Evolutionary conservation across 306 rosid species (phyloP), one percentile per base, ranked within the genome.

Genomic region (Cucumis cinereus): DNA sequence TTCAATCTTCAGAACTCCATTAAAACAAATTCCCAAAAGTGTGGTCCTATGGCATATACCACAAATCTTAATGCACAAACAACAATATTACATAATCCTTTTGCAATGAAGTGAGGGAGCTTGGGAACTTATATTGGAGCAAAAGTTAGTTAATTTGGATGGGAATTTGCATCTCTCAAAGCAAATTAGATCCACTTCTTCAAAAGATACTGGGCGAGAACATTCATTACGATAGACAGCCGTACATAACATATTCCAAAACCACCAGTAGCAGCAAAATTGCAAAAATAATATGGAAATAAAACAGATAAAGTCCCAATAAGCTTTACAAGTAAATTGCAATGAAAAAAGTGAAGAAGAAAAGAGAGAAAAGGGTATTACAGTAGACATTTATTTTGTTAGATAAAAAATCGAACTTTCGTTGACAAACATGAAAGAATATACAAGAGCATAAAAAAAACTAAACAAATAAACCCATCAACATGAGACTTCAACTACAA

Each of bases 11-110:
- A 38, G 64, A 77, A 85, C 85, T 56, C 81, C 85, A 41, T 16
- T 36, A 47, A 57, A 47, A 77, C 67, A 79, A 47, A 50, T 70
- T 23, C 75, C 77, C 79, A 81, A 63, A 23, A 63, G 43, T 35
- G 73, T 81, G 81, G 79, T 82, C 77, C 75, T 35, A 74, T 78
- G 81, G 77, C 77, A 67, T 38, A 71, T 75, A 84, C 84, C 82
- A 83, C 57, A 73, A 83, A 67, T 41, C 53, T 67, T 20, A 67
- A 22, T 67, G 11, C 33, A 67, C 54, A 67, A 38, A 66, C 3
- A 41, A 67, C 2, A 67, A 40, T 22, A 40, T 19, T n/a, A 40
- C 19, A 41, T 13, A 67, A 24, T 20, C 19, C 10, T 66, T 9
- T 11, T 66, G 73, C 30, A n/a, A 64, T 64, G 11, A 64, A 66